A percentile compares a stretch with the other conserved stretches of the same genome.
phyloP scores from a whole-genome alignment of 1,284 basidiomycete species.

The Phenoliferia sp. region DNA sequence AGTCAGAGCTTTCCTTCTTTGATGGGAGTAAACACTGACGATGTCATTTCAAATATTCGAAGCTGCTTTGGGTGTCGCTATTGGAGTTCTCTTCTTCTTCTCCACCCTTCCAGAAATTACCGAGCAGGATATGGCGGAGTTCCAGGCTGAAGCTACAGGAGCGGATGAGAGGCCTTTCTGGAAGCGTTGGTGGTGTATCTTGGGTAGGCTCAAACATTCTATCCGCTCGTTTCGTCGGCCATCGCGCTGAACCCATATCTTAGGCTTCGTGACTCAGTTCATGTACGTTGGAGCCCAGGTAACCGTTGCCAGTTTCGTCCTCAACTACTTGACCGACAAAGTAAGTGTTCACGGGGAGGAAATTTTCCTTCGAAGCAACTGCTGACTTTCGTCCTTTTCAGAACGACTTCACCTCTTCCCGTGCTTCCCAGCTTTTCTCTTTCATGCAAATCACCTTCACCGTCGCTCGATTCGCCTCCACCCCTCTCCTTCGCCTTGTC shows the following conservation, averaged over 20 bases:
- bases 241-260: slow-evolving; percentile 64
- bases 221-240: too few relatives aligned
- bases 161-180: slow-evolving; percentile 57
- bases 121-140: slow-evolving; percentile 41
- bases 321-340: slow-evolving; percentile 51
- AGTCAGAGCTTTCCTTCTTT: neutral
- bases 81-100: slow-evolving; percentile 68
- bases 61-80: slow-evolving; percentile 55
- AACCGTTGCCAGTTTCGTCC: slow-evolving; percentile 63
- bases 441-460: slow-evolving; percentile 68
- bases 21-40: neutral
- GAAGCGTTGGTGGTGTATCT: slow-evolving; percentile 65
- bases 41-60: slow-evolving; percentile 42
- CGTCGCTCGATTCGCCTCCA: slow-evolving; percentile 55
- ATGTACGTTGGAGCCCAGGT: slow-evolving; percentile 61
- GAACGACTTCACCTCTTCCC: slow-evolving; percentile 52
- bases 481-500: slow-evolving; percentile 56
- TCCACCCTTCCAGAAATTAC: slow-evolving; percentile 69
- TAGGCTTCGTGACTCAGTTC: slow-evolving; percentile 68
- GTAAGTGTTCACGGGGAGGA: neutral
- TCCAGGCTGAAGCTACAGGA: slow-evolving; percentile 43
- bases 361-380: neutral
- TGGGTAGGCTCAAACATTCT: too few relatives aligned
- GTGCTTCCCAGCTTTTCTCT: slow-evolving; percentile 61
- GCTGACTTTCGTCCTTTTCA: neutral